Base-by-base conservation (phyloP, 805 yeast genomes). In the Candida piceae region DNA sequence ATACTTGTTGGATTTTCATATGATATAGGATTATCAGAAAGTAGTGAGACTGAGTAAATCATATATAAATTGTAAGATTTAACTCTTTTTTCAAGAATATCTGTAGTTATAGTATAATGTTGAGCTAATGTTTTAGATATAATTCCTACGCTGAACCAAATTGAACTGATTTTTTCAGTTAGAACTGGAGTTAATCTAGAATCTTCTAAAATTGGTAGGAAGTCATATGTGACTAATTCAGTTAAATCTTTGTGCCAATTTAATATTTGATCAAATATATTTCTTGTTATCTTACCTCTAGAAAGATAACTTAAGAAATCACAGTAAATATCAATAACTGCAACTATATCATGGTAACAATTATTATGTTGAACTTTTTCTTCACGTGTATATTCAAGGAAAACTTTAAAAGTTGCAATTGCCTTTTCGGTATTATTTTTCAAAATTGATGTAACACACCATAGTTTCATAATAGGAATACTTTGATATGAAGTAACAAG, bases 401-500 rank as follows among this genome's bases (percentile, higher is more conserved):
- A 69, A 15, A 72, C 72, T 18, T 57, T 60, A 41, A 69, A 68
- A 11, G 63, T 46, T 5, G 65, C 56, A 9, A 49, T 50, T 4
- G 52, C 39, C 31, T 60, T 60, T 1, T 50, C 46, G 0, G 24
- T 16, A 18, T 48, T 45, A 5, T 49, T 37, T 12, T 44, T 38
- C 2, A 41, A 36, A n/a, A 60, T 50, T 21, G 62, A 48, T 29
- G 52, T 13, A 32, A 52, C 5, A 55, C 62, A 42, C 61, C 61
- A 45, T 39, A 54, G 48, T 59, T 64, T 39, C 66, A 69, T 40
- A 56, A 52, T 42, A 49, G 61, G 29, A 57, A 53, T 29, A 64
- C 59, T 70, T 46, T 73, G 79, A 39, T 72, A 74, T 0, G 78
- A 70, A 32, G 60, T 65, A 12, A 58, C 50, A 34, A 71, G 57